Evolutionary conservation across 192 early-diverging fungal species (phyloP), one percentile per base, ranked within the genome.

Genomic region (Mortierella alpina): DNA sequence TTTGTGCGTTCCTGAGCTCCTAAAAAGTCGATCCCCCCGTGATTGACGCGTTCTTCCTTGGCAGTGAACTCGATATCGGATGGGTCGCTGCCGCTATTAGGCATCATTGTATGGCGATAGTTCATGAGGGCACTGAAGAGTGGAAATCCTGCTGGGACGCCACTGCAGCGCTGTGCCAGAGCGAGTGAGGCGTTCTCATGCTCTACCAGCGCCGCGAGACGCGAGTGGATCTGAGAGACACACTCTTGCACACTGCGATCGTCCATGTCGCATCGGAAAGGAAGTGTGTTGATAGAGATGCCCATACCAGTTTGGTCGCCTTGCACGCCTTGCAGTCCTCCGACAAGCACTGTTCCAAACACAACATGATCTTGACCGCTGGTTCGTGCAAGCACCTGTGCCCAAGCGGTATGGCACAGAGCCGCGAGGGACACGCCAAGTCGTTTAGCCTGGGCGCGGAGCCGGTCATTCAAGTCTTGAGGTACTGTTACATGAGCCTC

Each of bases 211-310:
- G 65, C 65, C 20, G 54, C 40, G 7, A 67, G 17, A 2, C 40
- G 53, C 20, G 39, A 2, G 41, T 67, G 65, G 17, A 22, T 57
- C 10, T 17, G 41, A 17, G 11, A 44, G 17, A 67, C 54, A 56
- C 52, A 56, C 17, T 67, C 53, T 10, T n/a, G 22, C 18, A 67
- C 40, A 46, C 65, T 45, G 44, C 53, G n/a, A 4, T 46, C 54
- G 41, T 67, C 65, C 1, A 67, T 15, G 47, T 67, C 65, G 6
- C 44, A 46, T 4, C 65, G 44, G 57, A 69, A 54, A 48, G 67
- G 67, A 12, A 69, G 67, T 20, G 67, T 69, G 40, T 69, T 69
- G 54, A 69, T 69, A 48, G 40, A 59, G 6, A 59, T 20, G 2
- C 67, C 67, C 44, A 69, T 13, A 40, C 46, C 67, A 20, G 12